Base-by-base conservation (phyloP, 2,329 filamentous ascomycete species). In the Verticillium longisporum region DNA sequence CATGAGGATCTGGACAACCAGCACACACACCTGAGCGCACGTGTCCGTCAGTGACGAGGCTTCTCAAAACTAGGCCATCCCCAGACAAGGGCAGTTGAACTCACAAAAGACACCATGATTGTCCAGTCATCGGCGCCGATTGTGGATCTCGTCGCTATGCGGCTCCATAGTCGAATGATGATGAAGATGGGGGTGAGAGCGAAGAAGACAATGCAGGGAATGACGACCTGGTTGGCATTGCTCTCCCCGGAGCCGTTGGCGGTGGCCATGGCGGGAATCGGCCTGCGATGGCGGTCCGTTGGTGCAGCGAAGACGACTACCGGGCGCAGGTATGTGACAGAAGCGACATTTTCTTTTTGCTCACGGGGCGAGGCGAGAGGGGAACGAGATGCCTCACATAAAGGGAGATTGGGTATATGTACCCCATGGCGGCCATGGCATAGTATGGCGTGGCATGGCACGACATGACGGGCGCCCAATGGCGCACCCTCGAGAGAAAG, bases 161-260 rank as follows among this genome's bases (percentile, higher is more conserved):
- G 73, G 58, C 74, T 74, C 71, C 73, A 78, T 50, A 80, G 61
- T 15, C 78, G 70, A 37, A 78, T 70, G 6, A 60, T 63, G 2
- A 80, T 65, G 56, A 80, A 76, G 1, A 77, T 63, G 14, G 77
- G 77, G 5, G 76, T 77, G 1, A 78, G 18, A 56, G 72, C 65
- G 58, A 79, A 77, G 68, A 80, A 80, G 41, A 78, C 64, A 33
- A 77, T 75, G 38, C 74, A 75, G 21, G 77, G 75, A 15, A 71
- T 66, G 26, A 71, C 68, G 37, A 78, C 74, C 60, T 73, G 71
- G 63, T 70, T 65, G 15, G 75, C 72, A 64, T 78, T 75, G 65
- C 69, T 77, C 54, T 73, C 70, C 15, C 68, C 70, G 13, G 69
- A 64, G 33, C 67, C 62, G 61, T 71, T 73, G 33, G 69, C 71